Evolutionary conservation across 1,284 basidiomycete genomes (phyloP), one percentile per base, ranked within the genome.

Genomic region (Mycena citricolor): DNA sequence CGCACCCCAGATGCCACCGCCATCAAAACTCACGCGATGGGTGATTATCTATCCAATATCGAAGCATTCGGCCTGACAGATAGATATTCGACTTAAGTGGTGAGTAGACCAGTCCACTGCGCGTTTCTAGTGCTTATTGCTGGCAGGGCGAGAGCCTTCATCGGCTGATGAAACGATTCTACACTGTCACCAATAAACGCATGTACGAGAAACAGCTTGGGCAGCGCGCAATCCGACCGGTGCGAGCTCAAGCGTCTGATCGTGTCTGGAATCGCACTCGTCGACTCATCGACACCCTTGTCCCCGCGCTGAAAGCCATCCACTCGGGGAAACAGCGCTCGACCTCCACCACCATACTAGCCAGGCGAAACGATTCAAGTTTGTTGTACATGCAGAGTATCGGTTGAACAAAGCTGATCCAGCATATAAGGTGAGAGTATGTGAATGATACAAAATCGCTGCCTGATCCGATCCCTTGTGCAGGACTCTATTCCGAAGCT

Each of bases 101-200:
- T 53, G 24, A 32, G 34, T 37, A 31, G 26, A 13, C 19, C 24
- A 14, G 17, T 14, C 14, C 42, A n/a, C n/a, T 36, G 22, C 21
- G 8, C 16, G 14, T 12, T 35, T 29, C 26, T 5, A 24, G 21
- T 17, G 21, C 24, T 38, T 19, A 41, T 25, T 34, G 7, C 25
- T 35, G 12, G 4, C 37, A 66, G 64, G 60, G 62, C 11, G 64
- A 65, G 34, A 52, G 57, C 21, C 58, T 55, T 1, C 63, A 66
- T 47, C 52, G 59, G 0, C 24, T 52, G 4, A 48, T 61, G 20
- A 66, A 64, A 40, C 26, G 30, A 8, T 28, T 58, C 0, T 64
- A 63, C 46, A 40, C 41, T 2, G 42, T 54, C 2, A 63, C 62
- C 1, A 64, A 64, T 47, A 63, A 64, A 40, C 49, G 51, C 23